These are phyloP conservation scores for Lepidium sativum DNA, from an alignment of 345 rosid genomes.

Conservation along the genomic window DNA sequence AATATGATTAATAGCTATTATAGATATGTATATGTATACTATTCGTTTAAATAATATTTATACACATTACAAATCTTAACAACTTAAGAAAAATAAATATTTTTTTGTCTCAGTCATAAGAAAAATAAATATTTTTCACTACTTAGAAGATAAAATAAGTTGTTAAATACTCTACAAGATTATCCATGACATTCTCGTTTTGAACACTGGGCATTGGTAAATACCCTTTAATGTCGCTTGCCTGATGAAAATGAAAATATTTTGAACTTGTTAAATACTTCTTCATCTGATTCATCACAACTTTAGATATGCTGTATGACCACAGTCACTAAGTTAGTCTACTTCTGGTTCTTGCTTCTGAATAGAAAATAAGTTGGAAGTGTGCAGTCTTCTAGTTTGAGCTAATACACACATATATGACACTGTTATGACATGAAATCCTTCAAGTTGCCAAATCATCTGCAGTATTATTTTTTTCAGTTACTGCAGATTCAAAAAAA, in stretches of 20 bases:
- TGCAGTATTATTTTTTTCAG: background rate
- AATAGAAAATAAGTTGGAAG: background rate
- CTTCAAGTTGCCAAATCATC: background rate
- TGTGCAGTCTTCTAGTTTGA: background rate
- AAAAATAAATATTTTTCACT: too few relatives aligned
- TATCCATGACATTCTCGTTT: slow-evolving; percentile 69
- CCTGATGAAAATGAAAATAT: background rate
- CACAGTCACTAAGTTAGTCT: background rate
- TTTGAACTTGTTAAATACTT: background rate
- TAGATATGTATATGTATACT: too few relatives aligned
- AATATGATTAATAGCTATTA: too few relatives aligned
- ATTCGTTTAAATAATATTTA: too few relatives aligned
- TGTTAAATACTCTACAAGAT: too few relatives aligned
- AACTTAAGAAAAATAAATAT: too few relatives aligned
- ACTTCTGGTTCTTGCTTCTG: background rate
- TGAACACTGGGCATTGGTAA: slow-evolving; percentile 95
- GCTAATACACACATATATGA: background rate
- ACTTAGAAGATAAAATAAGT: too few relatives aligned
- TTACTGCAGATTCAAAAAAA: background rate
- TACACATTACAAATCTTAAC: too few relatives aligned
- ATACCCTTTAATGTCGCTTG: background rate
- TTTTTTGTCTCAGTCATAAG: too few relatives aligned
- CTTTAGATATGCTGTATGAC: background rate
- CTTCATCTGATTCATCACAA: background rate
- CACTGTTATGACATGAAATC: background rate